Evolutionary conservation across 148 eudicot genomes (phyloP).

Genomic region (Arctostaphylos glauca): DNA sequence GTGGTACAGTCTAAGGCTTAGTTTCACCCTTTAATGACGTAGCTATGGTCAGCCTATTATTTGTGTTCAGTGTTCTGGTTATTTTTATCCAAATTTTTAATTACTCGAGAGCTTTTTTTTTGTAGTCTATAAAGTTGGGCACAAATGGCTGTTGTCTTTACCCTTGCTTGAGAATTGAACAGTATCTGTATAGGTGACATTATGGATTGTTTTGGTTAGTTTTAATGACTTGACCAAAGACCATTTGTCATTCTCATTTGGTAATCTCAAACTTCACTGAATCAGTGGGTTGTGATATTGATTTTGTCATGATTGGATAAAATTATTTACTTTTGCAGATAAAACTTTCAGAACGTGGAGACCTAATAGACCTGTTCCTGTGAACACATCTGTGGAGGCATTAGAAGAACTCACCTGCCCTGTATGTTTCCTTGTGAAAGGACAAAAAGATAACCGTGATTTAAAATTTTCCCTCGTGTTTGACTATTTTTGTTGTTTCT

Average conservation of each 20-base stretch:
- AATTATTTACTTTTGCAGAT: slow-evolving; percentile 19
- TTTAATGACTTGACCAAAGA: not conserved
- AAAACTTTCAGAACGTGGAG: slow-evolving; percentile 30
- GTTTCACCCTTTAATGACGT: not conserved
- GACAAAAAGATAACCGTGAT: not conserved
- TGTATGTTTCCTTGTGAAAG: slow-evolving; percentile 19
- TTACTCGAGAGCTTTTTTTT: not conserved
- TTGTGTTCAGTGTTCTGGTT: not conserved
- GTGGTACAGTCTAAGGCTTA: not conserved
- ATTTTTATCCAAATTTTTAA: not conserved
- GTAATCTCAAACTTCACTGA: not conserved
- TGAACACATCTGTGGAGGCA: slow-evolving; percentile 14
- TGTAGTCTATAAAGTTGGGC: not conserved
- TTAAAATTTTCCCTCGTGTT: not conserved
- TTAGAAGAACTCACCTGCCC: slow-evolving; percentile 10
- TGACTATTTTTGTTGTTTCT: not conserved
- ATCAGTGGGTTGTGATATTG: not conserved
- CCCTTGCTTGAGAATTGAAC: not conserved
- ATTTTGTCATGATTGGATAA: not conserved
- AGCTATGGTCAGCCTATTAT: not conserved
- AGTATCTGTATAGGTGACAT: not conserved
- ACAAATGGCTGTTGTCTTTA: not conserved
- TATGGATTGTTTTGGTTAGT: not conserved
- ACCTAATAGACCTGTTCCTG: slow-evolving; percentile 20
- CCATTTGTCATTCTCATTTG: not conserved